Evolutionary conservation across 169 alveolate genomes (phyloP).

Genomic region (Plasmodium relictum): DNA sequence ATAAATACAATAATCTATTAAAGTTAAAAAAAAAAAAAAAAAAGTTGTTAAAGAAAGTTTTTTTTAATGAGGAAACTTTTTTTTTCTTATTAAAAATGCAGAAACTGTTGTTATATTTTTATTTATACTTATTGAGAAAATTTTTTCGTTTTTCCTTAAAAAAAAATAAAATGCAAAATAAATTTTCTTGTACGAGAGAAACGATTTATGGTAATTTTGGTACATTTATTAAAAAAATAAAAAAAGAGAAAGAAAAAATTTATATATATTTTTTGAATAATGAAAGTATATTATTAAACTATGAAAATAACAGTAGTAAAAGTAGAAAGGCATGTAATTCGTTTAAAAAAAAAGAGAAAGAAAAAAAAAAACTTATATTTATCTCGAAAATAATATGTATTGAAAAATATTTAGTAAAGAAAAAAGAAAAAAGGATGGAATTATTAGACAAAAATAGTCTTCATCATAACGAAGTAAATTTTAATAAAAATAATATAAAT

Average conservation of each 20-base stretch:
- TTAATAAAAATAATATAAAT: too few species aligned
- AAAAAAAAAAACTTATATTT: constrained; percentile 3
- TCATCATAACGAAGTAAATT: too few species aligned
- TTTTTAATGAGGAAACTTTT: constrained; percentile 13
- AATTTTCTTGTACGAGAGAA: background rate
- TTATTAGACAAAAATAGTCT: background rate
- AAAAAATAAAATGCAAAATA: background rate
- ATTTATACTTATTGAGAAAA: constrained; percentile 12
- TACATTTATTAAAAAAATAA: constrained; percentile 29
- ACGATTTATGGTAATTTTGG: background rate
- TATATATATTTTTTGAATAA: constrained; percentile 16
- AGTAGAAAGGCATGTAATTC: too few species aligned
- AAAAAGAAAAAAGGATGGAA: background rate
- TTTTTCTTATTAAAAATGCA: constrained; percentile 51
- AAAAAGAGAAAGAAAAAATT: constrained; percentile 26
- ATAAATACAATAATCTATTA: background rate
- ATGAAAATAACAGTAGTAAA: background rate
- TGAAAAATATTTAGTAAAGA: background rate
- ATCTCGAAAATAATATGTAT: background rate
- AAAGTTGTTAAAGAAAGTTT: background rate
- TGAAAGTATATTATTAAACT: background rate
- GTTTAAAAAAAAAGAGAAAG: background rate
- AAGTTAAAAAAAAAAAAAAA: constrained; percentile 16
- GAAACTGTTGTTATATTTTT: constrained; percentile 44
- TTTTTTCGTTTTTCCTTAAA: background rate